Evolutionary conservation across 1,139 yeast species (phyloP).

Genomic region (Hemisphaericaspora subhashii): DNA sequence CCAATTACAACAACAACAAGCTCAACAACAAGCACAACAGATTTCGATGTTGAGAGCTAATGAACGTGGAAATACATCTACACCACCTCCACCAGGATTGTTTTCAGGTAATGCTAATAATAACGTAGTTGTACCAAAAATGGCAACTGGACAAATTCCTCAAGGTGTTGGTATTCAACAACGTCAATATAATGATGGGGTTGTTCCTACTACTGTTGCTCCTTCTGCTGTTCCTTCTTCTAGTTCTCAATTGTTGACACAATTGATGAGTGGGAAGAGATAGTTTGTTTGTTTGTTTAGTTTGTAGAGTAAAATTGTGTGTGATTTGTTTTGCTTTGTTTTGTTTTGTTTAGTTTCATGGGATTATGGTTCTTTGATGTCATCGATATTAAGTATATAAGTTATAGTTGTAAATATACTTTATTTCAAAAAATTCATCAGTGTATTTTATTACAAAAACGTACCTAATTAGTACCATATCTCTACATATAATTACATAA

Average conservation of each 20-base stretch:
- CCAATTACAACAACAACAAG: slow-evolving; percentile 17
- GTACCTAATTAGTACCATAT: too few species aligned
- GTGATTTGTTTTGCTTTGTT: slow-evolving; percentile 1
- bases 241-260: slow-evolving; percentile 68
- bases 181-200: slow-evolving; percentile 6
- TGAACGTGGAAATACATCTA: slow-evolving; percentile 36
- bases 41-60: slow-evolving; percentile 27
- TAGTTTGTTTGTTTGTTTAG: slow-evolving; percentile 12
- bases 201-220: slow-evolving; percentile 13
- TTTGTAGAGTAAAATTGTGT: neutral
- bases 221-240: slow-evolving; percentile 33
- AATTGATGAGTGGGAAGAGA: slow-evolving; percentile 68
- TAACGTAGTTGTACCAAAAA: slow-evolving; percentile 11
- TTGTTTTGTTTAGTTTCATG: neutral
- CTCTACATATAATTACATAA: too few species aligned
- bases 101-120: slow-evolving; percentile 22
- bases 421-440: neutral
- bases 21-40: slow-evolving; percentile 17
- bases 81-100: slow-evolving; percentile 50
- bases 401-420: neutral
- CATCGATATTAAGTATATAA: neutral
- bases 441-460: neutral
- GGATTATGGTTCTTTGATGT: neutral
- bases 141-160: slow-evolving; percentile 13
- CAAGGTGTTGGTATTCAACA: too few species aligned